Evolutionary conservation across 108 stramenopile genomes (phyloP).

Genomic region (Skeletonema marinoi): DNA sequence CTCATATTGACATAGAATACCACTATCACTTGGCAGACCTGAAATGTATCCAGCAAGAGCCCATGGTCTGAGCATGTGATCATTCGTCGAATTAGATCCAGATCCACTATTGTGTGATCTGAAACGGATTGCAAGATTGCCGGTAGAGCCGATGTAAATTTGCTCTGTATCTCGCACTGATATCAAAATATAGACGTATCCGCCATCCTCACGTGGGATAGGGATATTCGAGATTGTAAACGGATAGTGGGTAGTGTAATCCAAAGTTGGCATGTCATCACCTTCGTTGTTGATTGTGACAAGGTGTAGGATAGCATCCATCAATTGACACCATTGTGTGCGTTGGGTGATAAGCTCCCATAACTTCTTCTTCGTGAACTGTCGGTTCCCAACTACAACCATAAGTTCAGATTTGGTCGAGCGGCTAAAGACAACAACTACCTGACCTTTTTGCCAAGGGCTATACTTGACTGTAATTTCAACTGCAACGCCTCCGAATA

Average conservation of each 20-base stretch:
- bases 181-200: neutral
- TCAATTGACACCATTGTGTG: neutral
- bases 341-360: neutral
- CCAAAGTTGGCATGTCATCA: neutral
- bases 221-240: neutral
- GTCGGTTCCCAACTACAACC: neutral
- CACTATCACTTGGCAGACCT: neutral
- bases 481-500: neutral
- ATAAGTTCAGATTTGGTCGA: neutral
- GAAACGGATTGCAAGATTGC: neutral
- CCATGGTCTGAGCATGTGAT: neutral
- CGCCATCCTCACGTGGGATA: neutral
- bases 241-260: neutral
- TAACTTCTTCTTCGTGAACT: neutral
- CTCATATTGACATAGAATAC: neutral
- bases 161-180: neutral
- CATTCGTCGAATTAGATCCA: neutral
- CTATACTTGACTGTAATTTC: neutral
- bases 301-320: neutral
- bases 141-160: neutral
- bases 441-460: neutral
- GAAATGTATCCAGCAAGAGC: neutral
- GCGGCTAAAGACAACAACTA: neutral
- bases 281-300: neutral
- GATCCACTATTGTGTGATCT: neutral